phyloP scores from a whole-genome alignment of 2,329 filamentous ascomycete species.

The Fusarium protoensiforme region DNA sequence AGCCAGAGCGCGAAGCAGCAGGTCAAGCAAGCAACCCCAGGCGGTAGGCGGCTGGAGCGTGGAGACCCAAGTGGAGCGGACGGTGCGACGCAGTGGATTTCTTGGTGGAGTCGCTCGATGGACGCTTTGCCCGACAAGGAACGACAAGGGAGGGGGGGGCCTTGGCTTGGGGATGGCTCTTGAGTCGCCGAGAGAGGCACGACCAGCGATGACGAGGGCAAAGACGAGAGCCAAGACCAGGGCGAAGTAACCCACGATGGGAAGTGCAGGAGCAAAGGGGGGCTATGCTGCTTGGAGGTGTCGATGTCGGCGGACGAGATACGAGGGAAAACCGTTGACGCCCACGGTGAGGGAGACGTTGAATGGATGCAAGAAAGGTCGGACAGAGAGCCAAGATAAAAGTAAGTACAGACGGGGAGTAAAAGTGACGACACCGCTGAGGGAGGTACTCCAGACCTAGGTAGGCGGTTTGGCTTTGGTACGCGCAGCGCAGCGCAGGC shows the following conservation, averaged over 20 bases:
- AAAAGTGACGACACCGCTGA: conserved; percentile 29
- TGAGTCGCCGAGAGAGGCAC: conserved; percentile 5
- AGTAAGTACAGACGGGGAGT: not conserved
- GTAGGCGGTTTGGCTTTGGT: not conserved
- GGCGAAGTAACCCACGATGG: conserved; percentile 15
- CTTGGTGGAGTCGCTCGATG: conserved; percentile 30
- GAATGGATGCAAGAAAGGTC: conserved; percentile 13
- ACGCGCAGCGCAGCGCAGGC: not conserved
- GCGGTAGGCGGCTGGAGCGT: conserved; percentile 36
- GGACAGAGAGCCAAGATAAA: not conserved
- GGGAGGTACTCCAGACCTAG: conserved; percentile 5
- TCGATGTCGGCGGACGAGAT: conserved; percentile 5
- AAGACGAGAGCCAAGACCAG: conserved; percentile 21
- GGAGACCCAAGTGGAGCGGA: conserved; percentile 34
- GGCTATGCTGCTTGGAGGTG: conserved; percentile 13
- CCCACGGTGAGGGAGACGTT: not conserved
- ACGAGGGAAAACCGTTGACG: conserved; percentile 21
- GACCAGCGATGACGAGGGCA: conserved; percentile 23
- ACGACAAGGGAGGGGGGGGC: conserved; percentile 28
- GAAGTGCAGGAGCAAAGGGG: not conserved
- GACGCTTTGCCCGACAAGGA: conserved; percentile 40
- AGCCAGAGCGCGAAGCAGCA: conserved; percentile 1
- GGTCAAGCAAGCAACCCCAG: conserved; percentile 22
- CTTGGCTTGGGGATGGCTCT: conserved; percentile 22
- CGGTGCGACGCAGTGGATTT: conserved; percentile 29